phyloP scores from a whole-genome alignment of 257 asterid genomes.

The Handroanthus guayacan region DNA sequence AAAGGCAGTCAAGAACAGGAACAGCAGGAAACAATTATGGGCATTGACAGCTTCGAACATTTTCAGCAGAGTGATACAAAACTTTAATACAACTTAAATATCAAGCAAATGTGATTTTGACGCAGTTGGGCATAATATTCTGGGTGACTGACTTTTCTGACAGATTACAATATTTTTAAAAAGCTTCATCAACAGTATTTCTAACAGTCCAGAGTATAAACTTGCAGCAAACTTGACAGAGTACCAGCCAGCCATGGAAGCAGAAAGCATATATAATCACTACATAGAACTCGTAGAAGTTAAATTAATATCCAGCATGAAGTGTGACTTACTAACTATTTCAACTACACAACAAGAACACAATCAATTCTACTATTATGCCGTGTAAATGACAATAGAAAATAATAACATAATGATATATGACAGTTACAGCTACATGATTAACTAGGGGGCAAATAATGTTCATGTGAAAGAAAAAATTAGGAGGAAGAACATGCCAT shows the following conservation, averaged over 20 bases:
- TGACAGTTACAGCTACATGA: constrained; percentile 7
- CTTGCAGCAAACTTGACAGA: background rate
- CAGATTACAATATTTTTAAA: constrained; percentile 16
- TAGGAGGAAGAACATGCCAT: background rate
- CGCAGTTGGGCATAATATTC: background rate
- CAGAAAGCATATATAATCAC: background rate
- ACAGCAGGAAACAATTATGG: constrained; percentile 11
- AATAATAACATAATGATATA: background rate
- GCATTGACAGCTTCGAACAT: constrained; percentile 5
- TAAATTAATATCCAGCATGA: background rate
- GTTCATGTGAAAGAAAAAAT: constrained; percentile 1
- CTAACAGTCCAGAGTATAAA: background rate
- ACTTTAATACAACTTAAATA: background rate
- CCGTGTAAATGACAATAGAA: background rate
- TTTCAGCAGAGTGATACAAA: background rate
- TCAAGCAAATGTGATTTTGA: constrained; percentile 12
- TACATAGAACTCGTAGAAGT: background rate
- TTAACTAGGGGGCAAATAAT: constrained; percentile 19
- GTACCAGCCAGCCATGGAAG: background rate
- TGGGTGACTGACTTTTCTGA: background rate
- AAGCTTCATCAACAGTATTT: background rate
- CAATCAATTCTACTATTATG: background rate
- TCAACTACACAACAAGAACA: background rate
- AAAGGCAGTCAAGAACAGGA: background rate
- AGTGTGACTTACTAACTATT: background rate